A percentile compares a stretch with the other conserved stretches of the same genome.
These are phyloP conservation scores for Spiraea crenata DNA, from an alignment of 331 rosid species.

Conservation along the genomic window DNA sequence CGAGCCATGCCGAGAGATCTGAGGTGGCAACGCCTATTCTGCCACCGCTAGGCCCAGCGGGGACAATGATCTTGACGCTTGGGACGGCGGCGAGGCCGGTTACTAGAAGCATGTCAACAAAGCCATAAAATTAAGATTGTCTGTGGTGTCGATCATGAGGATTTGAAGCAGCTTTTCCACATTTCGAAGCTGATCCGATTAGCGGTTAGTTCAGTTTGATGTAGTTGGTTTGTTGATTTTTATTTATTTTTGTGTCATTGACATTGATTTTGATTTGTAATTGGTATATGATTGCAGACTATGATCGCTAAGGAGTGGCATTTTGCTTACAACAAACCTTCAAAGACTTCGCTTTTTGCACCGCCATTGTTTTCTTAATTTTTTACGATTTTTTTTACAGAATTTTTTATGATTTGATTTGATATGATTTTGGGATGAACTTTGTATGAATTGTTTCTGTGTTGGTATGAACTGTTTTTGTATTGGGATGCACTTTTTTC, in stretches of 20 bases:
- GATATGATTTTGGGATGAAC: no score
- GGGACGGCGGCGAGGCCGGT: no score
- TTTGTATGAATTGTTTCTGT: no score
- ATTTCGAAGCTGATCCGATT: constrained; percentile 58
- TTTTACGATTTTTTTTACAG: no score
- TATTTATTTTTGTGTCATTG: constrained; percentile 7
- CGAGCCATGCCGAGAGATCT: constrained; percentile 50
- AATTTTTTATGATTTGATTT: no score
- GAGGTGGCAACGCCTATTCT: no score
- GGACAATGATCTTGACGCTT: no score
- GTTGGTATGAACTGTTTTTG: no score
- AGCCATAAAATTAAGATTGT: constrained; percentile 64
- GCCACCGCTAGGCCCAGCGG: no score
- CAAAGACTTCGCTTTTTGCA: constrained; percentile 39
- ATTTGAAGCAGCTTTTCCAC: constrained; percentile 57
- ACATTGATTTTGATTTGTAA: constrained; percentile 6
- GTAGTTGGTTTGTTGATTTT: background rate
- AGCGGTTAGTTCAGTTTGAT: constrained; percentile 42
- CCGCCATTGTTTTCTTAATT: constrained; percentile 29
- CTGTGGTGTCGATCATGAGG: constrained; percentile 72
- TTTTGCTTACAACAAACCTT: constrained; percentile 64
- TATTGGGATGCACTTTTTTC: no score
- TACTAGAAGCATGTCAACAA: no score
- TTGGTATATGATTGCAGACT: constrained; percentile 41
- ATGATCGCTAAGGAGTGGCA: constrained; percentile 49